phyloP scores from a whole-genome alignment of 768 basidiomycete genomes.

The Gloeostereum incarnatum region DNA sequence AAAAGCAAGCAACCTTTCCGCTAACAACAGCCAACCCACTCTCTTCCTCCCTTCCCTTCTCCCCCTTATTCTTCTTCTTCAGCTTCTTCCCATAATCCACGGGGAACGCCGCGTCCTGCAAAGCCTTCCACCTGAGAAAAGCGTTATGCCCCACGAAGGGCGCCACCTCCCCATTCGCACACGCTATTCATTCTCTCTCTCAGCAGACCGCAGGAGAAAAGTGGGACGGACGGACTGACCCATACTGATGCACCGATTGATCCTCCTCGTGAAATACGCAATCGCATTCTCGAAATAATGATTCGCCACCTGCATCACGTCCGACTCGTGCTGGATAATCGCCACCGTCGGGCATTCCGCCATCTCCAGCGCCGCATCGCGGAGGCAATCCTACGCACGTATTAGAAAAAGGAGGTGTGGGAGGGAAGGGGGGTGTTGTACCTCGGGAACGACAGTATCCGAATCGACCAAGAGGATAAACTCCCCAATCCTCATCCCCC shows the following conservation, averaged over 20 bases:
- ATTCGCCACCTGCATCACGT: conserved; percentile 78
- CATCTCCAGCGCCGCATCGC: conserved; percentile 83
- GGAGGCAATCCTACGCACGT: conserved; percentile 58
- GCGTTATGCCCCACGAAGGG: conserved; percentile 86
- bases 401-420: background rate
- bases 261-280: conserved; percentile 73
- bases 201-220: conserved; percentile 1
- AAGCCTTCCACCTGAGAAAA: conserved; percentile 78
- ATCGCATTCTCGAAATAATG: conserved; percentile 91
- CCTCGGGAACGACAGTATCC: conserved; percentile 67
- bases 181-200: conserved; percentile 48
- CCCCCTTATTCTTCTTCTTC: too few species aligned
- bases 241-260: conserved; percentile 68
- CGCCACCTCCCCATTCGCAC: conserved; percentile 73
- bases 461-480: conserved; percentile 75
- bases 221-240: conserved; percentile 33
- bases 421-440: conserved; percentile 6
- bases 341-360: conserved; percentile 63
- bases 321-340: conserved; percentile 82
- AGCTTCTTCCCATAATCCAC: conserved; percentile 19
- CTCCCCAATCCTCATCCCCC: conserved; percentile 63
- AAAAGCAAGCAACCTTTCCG: too few species aligned
- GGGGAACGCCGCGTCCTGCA: conserved; percentile 75
- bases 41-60: too few species aligned
- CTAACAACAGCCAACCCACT: too few species aligned